Base-by-base conservation (phyloP, 495 filamentous ascomycete species). In the Penicillium coffeae region DNA sequence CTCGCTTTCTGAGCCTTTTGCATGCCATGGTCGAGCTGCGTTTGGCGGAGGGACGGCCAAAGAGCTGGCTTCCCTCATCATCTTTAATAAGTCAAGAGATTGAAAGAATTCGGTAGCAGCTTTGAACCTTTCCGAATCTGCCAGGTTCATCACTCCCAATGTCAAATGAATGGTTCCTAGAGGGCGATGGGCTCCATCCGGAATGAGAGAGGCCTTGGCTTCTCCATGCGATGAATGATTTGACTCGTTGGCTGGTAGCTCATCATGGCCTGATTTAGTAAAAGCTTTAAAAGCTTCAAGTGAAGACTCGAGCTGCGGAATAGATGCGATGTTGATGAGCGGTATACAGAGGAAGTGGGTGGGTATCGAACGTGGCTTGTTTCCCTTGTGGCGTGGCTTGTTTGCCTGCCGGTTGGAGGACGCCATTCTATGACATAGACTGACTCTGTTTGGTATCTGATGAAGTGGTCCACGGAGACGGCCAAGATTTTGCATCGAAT, bases 261-360 rank as follows among this genome's bases (percentile, higher is more conserved):
- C 43, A 22, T 8, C 41, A 36, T 3, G 39, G 40, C 5, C 41
- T 37, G 14, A 9, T 68, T 62, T 59, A 59, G 32, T 87, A 71
- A 30, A 77, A 8, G 74, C 58, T 41, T 71, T 75, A 62, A 96
- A 93, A 15, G 66, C 45, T 3, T 71, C 65, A 14, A 95, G 64
- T 2, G 80, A 80, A 12, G 59, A 53, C 22, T 83, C 69, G 3
- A 95, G 76, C 51, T 89, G 82, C 0, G 77, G 74, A 12, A 82
- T 72, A 1, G 87, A 89, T 13, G 60, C 27, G 0, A 68, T 20
- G 21, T 80, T 89, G 48, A 86, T 73, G 50, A 95, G 82, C 8
- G 91, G 89, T 42, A 96, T 65, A 66, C 87, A 92, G 32, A 96
- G 80, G 63, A 95, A 95, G 64, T 96, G 91, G 0, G 91, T 96